Conservation (phyloP, 305 asterid species). For the Ilex paraguariensis region DNA sequence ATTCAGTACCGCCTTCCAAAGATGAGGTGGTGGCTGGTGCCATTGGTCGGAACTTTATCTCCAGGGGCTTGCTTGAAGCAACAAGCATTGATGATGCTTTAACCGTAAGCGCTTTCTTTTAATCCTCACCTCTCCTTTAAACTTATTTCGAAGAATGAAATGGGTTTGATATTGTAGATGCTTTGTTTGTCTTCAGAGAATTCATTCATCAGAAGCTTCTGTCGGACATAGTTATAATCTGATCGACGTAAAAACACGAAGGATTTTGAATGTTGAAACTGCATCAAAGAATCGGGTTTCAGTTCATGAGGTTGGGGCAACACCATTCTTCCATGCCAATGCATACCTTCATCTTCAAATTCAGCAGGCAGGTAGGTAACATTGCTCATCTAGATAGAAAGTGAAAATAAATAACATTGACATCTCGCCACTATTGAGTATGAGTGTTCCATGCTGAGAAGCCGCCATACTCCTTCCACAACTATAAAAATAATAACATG, state of each 20-base stretch:
- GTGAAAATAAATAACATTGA: background rate
- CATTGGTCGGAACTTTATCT: constrained; percentile 65
- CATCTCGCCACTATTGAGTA: too few species aligned
- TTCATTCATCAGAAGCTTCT: constrained; percentile 55
- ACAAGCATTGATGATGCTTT: constrained; percentile 57
- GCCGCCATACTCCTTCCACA: background rate
- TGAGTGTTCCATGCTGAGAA: too few species aligned
- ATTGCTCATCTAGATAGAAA: background rate
- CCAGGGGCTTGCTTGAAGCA: constrained; percentile 72
- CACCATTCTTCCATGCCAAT: constrained; percentile 88
- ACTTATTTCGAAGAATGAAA: too few species aligned
- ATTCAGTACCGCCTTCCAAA: constrained; percentile 66
- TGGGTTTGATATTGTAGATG: constrained; percentile 9
- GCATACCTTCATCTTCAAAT: constrained; percentile 80
- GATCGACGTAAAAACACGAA: constrained; percentile 46
- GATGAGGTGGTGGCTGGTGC: constrained; percentile 63
- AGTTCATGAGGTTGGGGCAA: constrained; percentile 43
- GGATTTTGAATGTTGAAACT: constrained; percentile 78
- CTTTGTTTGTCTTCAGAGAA: constrained; percentile 43
- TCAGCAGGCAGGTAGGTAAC: constrained; percentile 49
- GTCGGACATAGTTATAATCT: constrained; percentile 82
- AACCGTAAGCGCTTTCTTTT: constrained; percentile 27
- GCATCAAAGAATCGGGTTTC: constrained; percentile 74
- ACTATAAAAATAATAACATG: background rate
- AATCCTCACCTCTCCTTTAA: too few species aligned